phyloP scores from a whole-genome alignment of 805 yeast genomes.

The Scheffersomyces amazonensis region DNA sequence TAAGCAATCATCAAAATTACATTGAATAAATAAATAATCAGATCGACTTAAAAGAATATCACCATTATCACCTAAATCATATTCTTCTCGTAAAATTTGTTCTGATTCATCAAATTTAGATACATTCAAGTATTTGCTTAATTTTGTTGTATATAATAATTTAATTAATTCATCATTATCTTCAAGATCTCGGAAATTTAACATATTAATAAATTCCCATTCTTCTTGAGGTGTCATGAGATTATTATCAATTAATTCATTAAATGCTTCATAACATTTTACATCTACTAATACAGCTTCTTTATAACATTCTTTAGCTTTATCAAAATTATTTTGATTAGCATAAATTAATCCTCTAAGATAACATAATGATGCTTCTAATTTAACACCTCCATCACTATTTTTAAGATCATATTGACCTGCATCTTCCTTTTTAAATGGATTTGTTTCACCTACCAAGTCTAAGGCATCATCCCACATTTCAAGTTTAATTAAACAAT shows the following conservation, averaged over 20 bases:
- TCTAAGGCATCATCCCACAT: slow-evolving; percentile 88
- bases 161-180: slow-evolving; percentile 80
- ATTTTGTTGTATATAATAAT: slow-evolving; percentile 68
- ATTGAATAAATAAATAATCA: slow-evolving; percentile 67
- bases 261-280: slow-evolving; percentile 90
- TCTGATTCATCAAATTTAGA: slow-evolving; percentile 64
- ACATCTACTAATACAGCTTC: slow-evolving; percentile 87
- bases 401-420: slow-evolving; percentile 36
- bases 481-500: slow-evolving; percentile 68
- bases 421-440: slow-evolving; percentile 49
- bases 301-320: slow-evolving; percentile 81
- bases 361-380: slow-evolving; percentile 85
- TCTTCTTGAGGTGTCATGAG: slow-evolving; percentile 82
- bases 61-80: slow-evolving; percentile 61
- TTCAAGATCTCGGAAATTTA: slow-evolving; percentile 65
- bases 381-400: slow-evolving; percentile 79
- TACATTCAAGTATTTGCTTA: slow-evolving; percentile 69
- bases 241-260: slow-evolving; percentile 68
- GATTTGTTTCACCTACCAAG: slow-evolving; percentile 77
- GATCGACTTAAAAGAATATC: slow-evolving; percentile 71
- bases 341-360: slow-evolving; percentile 81
- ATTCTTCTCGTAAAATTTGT: slow-evolving; percentile 63
- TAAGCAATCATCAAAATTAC: slow-evolving; percentile 75
- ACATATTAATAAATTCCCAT: slow-evolving; percentile 67
- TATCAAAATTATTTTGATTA: slow-evolving; percentile 77